Conservation (phyloP, 129 eudicot genomes). For the Apium graveolens region DNA sequence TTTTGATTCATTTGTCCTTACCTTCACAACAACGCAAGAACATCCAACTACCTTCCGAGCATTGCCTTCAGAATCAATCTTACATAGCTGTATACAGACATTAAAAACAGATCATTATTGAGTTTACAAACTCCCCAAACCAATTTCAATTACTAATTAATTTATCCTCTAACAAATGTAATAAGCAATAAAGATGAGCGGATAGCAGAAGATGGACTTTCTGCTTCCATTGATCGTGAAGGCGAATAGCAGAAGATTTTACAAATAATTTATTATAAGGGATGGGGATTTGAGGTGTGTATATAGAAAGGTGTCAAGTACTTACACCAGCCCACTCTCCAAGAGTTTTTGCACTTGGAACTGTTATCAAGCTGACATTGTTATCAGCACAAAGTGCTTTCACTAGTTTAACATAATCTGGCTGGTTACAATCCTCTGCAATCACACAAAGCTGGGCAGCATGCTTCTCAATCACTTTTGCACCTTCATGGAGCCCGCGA, state of each 20-base stretch:
- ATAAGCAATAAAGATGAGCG: background rate
- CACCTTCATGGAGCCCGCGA: constrained; percentile 75
- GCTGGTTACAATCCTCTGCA: constrained; percentile 83
- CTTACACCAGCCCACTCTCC: constrained; percentile 92
- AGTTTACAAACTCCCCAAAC: background rate
- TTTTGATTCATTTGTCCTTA: constrained; percentile 4
- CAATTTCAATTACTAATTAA: background rate
- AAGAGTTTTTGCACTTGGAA: constrained; percentile 69
- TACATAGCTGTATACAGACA: constrained; percentile 43
- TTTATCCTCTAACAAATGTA: background rate
- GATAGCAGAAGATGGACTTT: background rate
- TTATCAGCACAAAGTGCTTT: constrained; percentile 79
- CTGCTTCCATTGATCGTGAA: too few relatives aligned
- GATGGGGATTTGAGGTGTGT: background rate
- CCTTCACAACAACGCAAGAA: constrained; percentile 82
- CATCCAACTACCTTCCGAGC: constrained; percentile 81
- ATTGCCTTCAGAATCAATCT: constrained; percentile 83
- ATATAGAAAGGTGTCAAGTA: background rate
- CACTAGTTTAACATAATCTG: constrained; percentile 62
- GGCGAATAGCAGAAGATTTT: too few relatives aligned
- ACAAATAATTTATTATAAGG: background rate
- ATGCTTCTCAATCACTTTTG: constrained; percentile 73
- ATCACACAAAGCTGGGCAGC: constrained; percentile 72
- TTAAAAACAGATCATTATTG: background rate
- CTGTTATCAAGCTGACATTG: constrained; percentile 53